These are phyloP conservation scores for Monilinia fructigena DNA, from an alignment of 2,329 filamentous ascomycete genomes.

Conservation along the genomic window DNA sequence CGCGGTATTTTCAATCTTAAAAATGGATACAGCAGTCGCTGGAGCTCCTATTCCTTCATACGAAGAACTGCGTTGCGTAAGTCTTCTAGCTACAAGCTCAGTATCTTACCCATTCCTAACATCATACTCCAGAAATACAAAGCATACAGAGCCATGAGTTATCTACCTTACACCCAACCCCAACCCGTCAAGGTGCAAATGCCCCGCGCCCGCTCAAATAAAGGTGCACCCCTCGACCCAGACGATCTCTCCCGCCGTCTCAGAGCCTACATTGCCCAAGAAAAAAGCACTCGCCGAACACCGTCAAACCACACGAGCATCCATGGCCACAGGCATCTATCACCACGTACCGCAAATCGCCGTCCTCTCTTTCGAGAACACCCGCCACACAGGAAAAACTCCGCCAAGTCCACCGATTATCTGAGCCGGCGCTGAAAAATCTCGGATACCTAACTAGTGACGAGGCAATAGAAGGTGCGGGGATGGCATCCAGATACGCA, in stretches of 20 bases:
- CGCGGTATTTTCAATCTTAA: not conserved
- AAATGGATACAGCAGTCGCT: not conserved
- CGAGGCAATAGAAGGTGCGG: not conserved
- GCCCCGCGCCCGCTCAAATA: constrained; percentile 33
- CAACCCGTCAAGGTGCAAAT: constrained; percentile 16
- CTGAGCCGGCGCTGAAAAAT: constrained; percentile 46
- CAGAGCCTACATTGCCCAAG: constrained; percentile 50
- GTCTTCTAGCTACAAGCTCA: not conserved
- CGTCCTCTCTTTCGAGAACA: constrained; percentile 54
- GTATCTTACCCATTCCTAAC: not conserved
- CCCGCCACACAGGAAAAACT: constrained; percentile 50
- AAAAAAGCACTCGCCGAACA: constrained; percentile 44
- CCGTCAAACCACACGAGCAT: constrained; percentile 29
- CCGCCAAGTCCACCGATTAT: constrained; percentile 47
- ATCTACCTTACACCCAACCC: constrained; percentile 28
- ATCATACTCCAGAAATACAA: not conserved
- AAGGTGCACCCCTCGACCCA: constrained; percentile 49
- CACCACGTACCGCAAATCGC: constrained; percentile 55
- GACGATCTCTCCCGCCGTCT: constrained; percentile 56
- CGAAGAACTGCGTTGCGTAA: constrained; percentile 13
- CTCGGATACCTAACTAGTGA: constrained; percentile 38
- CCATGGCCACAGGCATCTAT: constrained; percentile 39
- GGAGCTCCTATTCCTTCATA: not conserved
- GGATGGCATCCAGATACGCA: not conserved
- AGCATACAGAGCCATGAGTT: constrained; percentile 34